Evolutionary conservation across 2,329 filamentous ascomycete genomes (phyloP).

Genomic region (Cladophialophora bantiana): DNA sequence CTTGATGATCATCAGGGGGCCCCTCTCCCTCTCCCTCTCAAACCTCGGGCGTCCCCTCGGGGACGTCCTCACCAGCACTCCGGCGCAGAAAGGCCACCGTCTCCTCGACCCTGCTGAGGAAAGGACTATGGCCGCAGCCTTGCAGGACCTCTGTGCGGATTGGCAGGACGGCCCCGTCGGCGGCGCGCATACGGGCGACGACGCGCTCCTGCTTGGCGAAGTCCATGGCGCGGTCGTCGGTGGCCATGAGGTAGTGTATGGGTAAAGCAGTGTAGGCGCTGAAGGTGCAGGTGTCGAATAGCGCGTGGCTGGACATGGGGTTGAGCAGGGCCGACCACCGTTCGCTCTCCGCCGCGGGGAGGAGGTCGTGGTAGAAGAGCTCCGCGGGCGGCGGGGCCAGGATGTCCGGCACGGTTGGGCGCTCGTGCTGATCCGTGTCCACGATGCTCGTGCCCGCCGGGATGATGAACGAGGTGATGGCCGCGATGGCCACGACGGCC

Average conservation of each 20-base stretch:
- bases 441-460: conserved; percentile 19
- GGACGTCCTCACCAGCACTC: conserved; percentile 24
- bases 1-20: too few relatives aligned
- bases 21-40: too few relatives aligned
- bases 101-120: conserved; percentile 19
- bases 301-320: conserved; percentile 14
- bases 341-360: not conserved
- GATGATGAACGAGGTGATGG: conserved; percentile 21
- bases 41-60: not conserved
- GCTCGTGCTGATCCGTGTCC: not conserved
- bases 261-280: conserved; percentile 19
- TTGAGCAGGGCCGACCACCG: conserved; percentile 9
- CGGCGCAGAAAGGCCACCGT: conserved; percentile 27
- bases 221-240: conserved; percentile 18
- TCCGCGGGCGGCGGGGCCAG: not conserved
- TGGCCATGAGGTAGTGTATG: conserved; percentile 18
- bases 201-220: conserved; percentile 17
- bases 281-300: conserved; percentile 11
- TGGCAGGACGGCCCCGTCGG: not conserved
- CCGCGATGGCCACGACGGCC: conserved; percentile 24
- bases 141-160: conserved; percentile 19
- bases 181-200: not conserved
- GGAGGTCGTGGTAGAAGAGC: conserved; percentile 22
- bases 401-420: not conserved
- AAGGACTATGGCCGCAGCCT: conserved; percentile 21